A percentile compares a stretch with the other conserved stretches of the same genome.
Evolutionary conservation across 2,329 filamentous ascomycete genomes (phyloP).

Genomic region (Thelonectria rubi): DNA sequence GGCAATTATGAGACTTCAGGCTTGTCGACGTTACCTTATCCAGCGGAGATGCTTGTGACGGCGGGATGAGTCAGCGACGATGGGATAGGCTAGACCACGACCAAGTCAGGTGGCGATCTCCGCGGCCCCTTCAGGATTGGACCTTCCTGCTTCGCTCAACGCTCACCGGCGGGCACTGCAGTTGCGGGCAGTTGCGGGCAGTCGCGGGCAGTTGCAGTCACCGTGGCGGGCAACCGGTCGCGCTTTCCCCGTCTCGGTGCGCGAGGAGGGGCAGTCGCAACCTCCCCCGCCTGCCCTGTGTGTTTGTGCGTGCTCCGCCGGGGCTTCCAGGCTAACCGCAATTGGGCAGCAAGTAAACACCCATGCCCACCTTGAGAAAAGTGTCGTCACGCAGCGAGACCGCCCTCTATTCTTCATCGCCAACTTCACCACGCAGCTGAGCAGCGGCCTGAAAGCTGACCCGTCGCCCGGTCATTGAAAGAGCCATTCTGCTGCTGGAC

Average conservation of each 20-base stretch:
- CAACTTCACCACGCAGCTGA: constrained; percentile 7
- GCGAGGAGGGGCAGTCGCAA: not conserved
- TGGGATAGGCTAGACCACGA: not conserved
- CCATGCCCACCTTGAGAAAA: constrained; percentile 15
- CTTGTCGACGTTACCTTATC: constrained; percentile 11
- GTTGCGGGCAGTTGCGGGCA: not conserved
- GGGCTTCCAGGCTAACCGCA: constrained; percentile 15
- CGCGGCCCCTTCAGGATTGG: not conserved
- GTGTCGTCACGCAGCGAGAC: constrained; percentile 13
- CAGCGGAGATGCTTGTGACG: constrained; percentile 22
- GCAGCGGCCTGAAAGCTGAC: constrained; percentile 4
- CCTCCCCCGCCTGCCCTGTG: too few species aligned
- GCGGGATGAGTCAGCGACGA: constrained; percentile 21
- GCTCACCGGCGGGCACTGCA: not conserved
- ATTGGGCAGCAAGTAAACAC: constrained; percentile 25
- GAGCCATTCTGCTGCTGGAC: not conserved
- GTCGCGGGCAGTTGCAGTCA: not conserved
- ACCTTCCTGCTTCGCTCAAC: constrained; percentile 20
- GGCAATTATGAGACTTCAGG: not conserved
- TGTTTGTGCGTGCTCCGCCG: constrained; percentile 6
- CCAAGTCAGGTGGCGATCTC: constrained; percentile 16
- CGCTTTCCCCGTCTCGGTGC: not conserved
- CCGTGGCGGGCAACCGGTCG: not conserved
- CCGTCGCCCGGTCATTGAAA: constrained; percentile 4
- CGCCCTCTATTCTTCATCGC: constrained; percentile 8